Evolutionary conservation across 2,329 filamentous ascomycete species (phyloP).

Genomic region (Saccharata proteae): DNA sequence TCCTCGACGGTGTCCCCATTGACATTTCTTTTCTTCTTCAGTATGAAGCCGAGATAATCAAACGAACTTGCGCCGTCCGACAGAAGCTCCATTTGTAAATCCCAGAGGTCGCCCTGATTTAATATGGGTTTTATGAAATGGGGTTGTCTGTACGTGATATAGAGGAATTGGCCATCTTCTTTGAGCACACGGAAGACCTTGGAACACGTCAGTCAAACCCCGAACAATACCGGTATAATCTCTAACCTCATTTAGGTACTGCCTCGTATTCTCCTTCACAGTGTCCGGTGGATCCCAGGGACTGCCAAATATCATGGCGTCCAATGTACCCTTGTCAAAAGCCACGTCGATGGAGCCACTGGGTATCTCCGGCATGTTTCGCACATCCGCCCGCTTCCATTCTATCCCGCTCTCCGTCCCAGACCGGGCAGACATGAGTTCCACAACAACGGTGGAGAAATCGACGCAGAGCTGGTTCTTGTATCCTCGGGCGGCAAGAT

Average conservation of each 20-base stretch:
- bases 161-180: slow-evolving; percentile 37
- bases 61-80: slow-evolving; percentile 13
- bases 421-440: slow-evolving; percentile 39
- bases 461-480: slow-evolving; percentile 42
- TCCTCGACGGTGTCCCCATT: too few species aligned
- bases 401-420: slow-evolving; percentile 28
- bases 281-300: slow-evolving; percentile 41
- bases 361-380: slow-evolving; percentile 33
- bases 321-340: slow-evolving; percentile 46
- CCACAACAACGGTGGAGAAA: slow-evolving; percentile 43
- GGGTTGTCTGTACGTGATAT: slow-evolving; percentile 27
- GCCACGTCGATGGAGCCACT: slow-evolving; percentile 39
- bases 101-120: slow-evolving; percentile 14
- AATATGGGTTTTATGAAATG: slow-evolving; percentile 20
- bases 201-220: neutral
- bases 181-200: slow-evolving; percentile 38
- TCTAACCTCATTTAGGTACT: slow-evolving; percentile 39
- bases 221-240: too few species aligned
- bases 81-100: slow-evolving; percentile 14
- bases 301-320: slow-evolving; percentile 44
- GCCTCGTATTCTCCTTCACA: slow-evolving; percentile 34
- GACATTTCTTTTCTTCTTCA: slow-evolving; percentile 10
- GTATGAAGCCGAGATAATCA: slow-evolving; percentile 14
- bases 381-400: slow-evolving; percentile 42
- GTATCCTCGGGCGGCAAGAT: slow-evolving; percentile 38